phyloP scores from a whole-genome alignment of 768 basidiomycete species.

The Austroboletus festivus region DNA sequence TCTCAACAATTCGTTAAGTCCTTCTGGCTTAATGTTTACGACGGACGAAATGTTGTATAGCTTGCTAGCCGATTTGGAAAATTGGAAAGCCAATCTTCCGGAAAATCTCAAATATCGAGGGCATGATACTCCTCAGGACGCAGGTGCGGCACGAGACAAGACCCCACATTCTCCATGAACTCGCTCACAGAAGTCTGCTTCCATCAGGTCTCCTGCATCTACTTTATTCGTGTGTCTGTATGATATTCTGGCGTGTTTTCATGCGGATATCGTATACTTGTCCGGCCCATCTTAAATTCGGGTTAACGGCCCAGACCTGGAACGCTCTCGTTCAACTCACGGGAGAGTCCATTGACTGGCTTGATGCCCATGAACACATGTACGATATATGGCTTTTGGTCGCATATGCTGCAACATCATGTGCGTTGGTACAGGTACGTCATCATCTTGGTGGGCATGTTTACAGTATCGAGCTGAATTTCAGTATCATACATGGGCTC shows the following conservation, averaged over 20 bases:
- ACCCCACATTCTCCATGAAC: not conserved
- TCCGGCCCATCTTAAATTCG: constrained; percentile 86
- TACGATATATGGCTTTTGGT: constrained; percentile 89
- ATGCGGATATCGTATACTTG: constrained; percentile 95
- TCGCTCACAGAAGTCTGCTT: constrained; percentile 3
- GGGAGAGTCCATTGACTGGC: constrained; percentile 85
- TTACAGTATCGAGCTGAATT: constrained; percentile 9
- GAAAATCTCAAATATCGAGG: constrained; percentile 77
- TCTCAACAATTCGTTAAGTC: constrained; percentile 44
- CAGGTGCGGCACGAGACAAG: constrained; percentile 48
- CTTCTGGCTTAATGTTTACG: constrained; percentile 82
- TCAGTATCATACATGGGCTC: constrained; percentile 92
- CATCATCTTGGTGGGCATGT: not conserved
- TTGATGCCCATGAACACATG: constrained; percentile 71
- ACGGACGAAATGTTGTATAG: constrained; percentile 74
- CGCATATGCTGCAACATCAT: constrained; percentile 83
- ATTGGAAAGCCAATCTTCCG: constrained; percentile 79
- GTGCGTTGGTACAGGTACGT: constrained; percentile 85
- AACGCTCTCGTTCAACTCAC: constrained; percentile 66
- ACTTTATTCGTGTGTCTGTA: constrained; percentile 83
- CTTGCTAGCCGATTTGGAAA: constrained; percentile 62
- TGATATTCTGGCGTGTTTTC: constrained; percentile 98
- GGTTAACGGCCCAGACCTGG: constrained; percentile 80
- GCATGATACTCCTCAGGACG: constrained; percentile 56
- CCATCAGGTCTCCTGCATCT: constrained; percentile 78